Percentiles rank a stretch among this genome's conserved stretches.
These are phyloP conservation scores for Phylloporus arenicola DNA, from an alignment of 768 basidiomycete species.

Conservation along the genomic window DNA sequence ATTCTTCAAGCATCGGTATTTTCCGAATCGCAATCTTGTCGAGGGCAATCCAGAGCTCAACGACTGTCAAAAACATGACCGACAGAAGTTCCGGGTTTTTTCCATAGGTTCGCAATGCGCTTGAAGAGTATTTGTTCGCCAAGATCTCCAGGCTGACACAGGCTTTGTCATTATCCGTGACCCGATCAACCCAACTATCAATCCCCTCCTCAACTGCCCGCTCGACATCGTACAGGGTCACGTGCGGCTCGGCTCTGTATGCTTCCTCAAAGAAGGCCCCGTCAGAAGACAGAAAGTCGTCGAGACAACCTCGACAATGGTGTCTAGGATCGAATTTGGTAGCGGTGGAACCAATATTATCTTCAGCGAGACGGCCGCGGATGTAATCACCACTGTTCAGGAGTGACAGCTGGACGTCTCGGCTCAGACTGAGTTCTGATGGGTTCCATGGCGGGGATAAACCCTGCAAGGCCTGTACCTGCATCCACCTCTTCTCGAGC, in stretches of 20 bases:
- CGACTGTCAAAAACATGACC: background rate
- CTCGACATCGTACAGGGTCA: constrained; percentile 36
- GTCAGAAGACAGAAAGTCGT: constrained; percentile 14
- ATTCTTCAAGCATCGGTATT: background rate
- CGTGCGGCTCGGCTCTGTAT: constrained; percentile 5
- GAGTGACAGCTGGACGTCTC: constrained; percentile 34
- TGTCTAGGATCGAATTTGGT: background rate
- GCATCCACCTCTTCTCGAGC: constrained; percentile 33
- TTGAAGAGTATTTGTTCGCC: background rate
- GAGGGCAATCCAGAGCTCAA: background rate
- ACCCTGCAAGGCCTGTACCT: constrained; percentile 23
- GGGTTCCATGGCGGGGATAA: constrained; percentile 28
- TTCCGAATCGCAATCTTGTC: background rate
- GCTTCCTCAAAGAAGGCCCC: constrained; percentile 12
- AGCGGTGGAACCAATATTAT: background rate
- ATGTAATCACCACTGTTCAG: constrained; percentile 26
- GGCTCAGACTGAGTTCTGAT: constrained; percentile 19
- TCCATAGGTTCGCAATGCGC: background rate
- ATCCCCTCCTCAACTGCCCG: background rate
- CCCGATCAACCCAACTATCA: background rate
- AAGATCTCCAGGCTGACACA: background rate
- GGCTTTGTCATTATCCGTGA: background rate
- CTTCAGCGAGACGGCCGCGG: background rate
- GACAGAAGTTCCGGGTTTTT: background rate
- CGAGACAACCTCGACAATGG: constrained; percentile 9